phyloP scores from a whole-genome alignment of 2,329 filamentous ascomycete genomes.

The Arachnomyces sp. region DNA sequence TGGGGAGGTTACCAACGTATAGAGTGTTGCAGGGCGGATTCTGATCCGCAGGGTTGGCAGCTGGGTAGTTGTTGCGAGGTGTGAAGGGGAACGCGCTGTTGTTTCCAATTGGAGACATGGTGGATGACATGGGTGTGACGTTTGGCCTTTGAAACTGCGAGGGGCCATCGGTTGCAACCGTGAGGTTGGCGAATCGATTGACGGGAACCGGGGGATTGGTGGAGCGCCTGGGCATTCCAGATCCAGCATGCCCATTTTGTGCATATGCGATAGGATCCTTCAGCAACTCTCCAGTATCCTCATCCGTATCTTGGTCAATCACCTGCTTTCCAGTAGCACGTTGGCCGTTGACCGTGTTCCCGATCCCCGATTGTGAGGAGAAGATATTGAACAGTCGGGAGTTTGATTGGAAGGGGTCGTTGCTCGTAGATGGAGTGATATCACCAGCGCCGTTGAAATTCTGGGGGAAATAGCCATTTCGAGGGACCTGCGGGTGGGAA shows the following conservation, averaged over 20 bases:
- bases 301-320: slow-evolving; percentile 56
- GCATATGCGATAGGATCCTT: slow-evolving; percentile 60
- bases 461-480: slow-evolving; percentile 10
- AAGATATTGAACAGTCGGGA: slow-evolving; percentile 49
- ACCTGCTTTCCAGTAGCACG: slow-evolving; percentile 53
- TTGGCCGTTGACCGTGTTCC: slow-evolving; percentile 44
- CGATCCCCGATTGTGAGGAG: slow-evolving; percentile 53
- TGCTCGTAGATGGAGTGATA: slow-evolving; percentile 33
- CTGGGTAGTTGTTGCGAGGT: slow-evolving; percentile 63
- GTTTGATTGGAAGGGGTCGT: slow-evolving; percentile 43
- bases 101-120: slow-evolving; percentile 51
- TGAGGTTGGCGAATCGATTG: slow-evolving; percentile 59
- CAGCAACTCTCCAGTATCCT: slow-evolving; percentile 54
- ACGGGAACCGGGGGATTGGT: slow-evolving; percentile 66
- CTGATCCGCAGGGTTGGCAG: slow-evolving; percentile 88
- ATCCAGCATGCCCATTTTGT: slow-evolving; percentile 53
- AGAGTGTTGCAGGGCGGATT: slow-evolving; percentile 97
- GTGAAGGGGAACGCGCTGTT: slow-evolving; percentile 49
- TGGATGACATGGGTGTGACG: slow-evolving; percentile 43
- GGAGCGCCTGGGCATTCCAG: slow-evolving; percentile 48
- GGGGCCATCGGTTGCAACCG: slow-evolving; percentile 58
- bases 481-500: slow-evolving; percentile 34
- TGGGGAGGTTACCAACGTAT: slow-evolving; percentile 92
- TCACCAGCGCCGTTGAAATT: slow-evolving; percentile 49
- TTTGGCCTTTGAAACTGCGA: slow-evolving; percentile 46